These are phyloP conservation scores for Kodamaea kakaduensis DNA, from an alignment of 805 yeast species.

Conservation along the genomic window DNA sequence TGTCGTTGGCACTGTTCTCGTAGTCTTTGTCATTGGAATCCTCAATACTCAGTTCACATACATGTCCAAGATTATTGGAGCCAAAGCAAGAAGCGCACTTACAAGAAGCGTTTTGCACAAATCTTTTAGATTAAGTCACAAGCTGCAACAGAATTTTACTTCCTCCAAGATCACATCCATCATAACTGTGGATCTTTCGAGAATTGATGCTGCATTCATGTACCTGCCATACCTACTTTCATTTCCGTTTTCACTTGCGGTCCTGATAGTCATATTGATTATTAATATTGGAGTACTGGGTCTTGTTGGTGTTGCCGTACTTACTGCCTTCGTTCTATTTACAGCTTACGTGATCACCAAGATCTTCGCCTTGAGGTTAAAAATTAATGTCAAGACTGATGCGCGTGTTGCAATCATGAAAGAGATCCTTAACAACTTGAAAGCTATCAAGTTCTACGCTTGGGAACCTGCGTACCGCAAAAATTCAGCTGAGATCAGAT, in stretches of 20 bases:
- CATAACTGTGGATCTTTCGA: conserved; percentile 26
- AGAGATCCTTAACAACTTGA: conserved; percentile 75
- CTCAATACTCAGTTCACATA: conserved; percentile 23
- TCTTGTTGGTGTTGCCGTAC: conserved; percentile 23
- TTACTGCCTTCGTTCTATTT: conserved; percentile 27
- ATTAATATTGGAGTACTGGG: conserved; percentile 23
- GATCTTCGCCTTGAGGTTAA: conserved; percentile 43
- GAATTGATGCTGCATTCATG: conserved; percentile 27
- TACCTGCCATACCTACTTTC: conserved; percentile 23
- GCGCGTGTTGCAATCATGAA: conserved; percentile 69
- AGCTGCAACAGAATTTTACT: conserved; percentile 20
- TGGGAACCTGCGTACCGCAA: conserved; percentile 82
- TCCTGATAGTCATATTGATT: conserved; percentile 22
- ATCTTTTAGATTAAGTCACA: conserved; percentile 19
- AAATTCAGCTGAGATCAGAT: conserved; percentile 52
- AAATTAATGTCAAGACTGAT: conserved; percentile 68
- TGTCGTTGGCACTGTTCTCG: conserved; percentile 33
- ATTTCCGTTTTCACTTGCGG: conserved; percentile 23
- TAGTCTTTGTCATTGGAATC: conserved; percentile 23
- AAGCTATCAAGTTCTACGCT: conserved; percentile 80
- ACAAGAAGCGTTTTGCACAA: conserved; percentile 24
- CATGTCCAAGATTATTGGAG: conserved; percentile 24
- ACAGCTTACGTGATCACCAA: conserved; percentile 47
- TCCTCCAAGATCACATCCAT: conserved; percentile 23
- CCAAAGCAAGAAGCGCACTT: conserved; percentile 23